Conservation (phyloP, 371 early-diverging fungal genomes). For the Syncephalastrum sp. region DNA sequence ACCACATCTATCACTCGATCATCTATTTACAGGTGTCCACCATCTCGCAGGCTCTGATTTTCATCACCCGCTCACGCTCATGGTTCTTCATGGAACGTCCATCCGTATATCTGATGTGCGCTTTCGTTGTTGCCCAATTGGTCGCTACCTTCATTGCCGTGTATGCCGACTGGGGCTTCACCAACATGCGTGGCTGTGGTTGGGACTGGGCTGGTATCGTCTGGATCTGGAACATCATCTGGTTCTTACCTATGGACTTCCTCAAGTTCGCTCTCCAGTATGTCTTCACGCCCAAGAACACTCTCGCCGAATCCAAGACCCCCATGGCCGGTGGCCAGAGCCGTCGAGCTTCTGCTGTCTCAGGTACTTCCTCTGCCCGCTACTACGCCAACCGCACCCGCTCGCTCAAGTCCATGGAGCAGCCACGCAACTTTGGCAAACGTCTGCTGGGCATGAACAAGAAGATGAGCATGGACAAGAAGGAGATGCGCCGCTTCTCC, state of each 20-base stretch:
- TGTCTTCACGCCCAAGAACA: constrained; percentile 54
- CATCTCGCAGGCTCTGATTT: constrained; percentile 61
- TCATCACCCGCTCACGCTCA: constrained; percentile 61
- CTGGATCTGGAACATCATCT: constrained; percentile 80
- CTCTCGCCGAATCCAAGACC: constrained; percentile 30
- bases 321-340: constrained; percentile 33
- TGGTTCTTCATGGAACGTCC: constrained; percentile 61
- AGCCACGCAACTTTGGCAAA: constrained; percentile 43
- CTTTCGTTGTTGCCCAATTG: constrained; percentile 59
- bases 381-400: constrained; percentile 53
- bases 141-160: constrained; percentile 61
- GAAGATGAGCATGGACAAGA: constrained; percentile 46
- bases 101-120: constrained; percentile 48
- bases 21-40: constrained; percentile 61
- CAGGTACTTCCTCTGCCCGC: constrained; percentile 44
- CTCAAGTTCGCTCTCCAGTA: constrained; percentile 72
- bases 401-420: constrained; percentile 41
- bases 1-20: constrained; percentile 54
- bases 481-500: constrained; percentile 55
- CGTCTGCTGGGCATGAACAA: constrained; percentile 38
- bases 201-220: constrained; percentile 65
- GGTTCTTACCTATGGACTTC: constrained; percentile 74
- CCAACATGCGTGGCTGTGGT: constrained; percentile 55
- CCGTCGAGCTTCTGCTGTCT: constrained; percentile 49
- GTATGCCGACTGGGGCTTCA: constrained; percentile 64